Conservation (phyloP, 495 filamentous ascomycete genomes). For the Neurospora hispaniola region DNA sequence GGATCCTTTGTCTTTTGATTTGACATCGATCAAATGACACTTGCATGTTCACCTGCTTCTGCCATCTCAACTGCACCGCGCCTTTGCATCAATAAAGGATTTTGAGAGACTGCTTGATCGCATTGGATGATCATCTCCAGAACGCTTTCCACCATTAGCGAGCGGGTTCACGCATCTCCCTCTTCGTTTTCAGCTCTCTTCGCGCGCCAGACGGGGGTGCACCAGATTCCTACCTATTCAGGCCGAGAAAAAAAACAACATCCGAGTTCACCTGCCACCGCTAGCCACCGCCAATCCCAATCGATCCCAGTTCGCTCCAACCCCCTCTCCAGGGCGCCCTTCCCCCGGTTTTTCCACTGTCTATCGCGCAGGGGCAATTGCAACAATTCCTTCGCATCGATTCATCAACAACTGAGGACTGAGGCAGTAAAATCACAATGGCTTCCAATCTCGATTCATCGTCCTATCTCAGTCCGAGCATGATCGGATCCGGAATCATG, state of each 20-base stretch:
- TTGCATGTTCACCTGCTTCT: background rate
- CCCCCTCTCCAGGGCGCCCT: background rate
- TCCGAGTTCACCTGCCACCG: background rate
- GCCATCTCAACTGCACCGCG: background rate
- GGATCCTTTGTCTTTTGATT: background rate
- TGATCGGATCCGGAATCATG: slow-evolving; percentile 16
- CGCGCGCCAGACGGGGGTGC: background rate
- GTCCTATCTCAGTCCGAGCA: slow-evolving; percentile 13
- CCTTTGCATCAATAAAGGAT: background rate
- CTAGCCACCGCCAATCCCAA: background rate
- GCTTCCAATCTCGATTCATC: background rate
- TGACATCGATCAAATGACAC: background rate
- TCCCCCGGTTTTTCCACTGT: background rate
- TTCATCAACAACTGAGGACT: background rate
- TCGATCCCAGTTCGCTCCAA: background rate
- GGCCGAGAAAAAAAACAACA: background rate
- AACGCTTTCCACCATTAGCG: background rate
- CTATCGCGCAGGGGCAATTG: background rate
- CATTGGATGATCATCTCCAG: background rate
- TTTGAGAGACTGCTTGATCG: background rate
- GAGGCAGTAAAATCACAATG: background rate
- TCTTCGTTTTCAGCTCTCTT: background rate
- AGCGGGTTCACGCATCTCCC: background rate
- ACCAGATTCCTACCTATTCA: background rate
- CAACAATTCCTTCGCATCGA: background rate